Evolutionary conservation across 1,284 basidiomycete genomes (phyloP), one percentile per base, ranked within the genome.

Genomic region (Sanguinoderma infundibulare): DNA sequence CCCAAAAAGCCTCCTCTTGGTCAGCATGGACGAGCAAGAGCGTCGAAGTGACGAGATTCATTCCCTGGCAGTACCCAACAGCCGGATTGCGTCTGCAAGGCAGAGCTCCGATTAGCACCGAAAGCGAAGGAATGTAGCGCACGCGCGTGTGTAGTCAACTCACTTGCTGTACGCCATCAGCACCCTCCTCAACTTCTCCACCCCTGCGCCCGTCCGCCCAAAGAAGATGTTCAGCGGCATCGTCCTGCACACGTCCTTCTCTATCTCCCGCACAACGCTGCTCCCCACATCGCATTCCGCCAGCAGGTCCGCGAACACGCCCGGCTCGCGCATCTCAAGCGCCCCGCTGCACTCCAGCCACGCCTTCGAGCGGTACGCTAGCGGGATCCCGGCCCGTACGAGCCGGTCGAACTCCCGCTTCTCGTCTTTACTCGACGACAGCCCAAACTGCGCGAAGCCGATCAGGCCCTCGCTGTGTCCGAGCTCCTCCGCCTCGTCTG

Each of bases 161-260:
- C 64, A 93, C 93, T 94, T 90, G 69, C 95, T 95, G 74, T 97
- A 98, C 0, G 96, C 97, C 28, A 85, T 87, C 71, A 99, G 80
- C 44, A 99, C 91, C 61, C 96, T 83, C 40, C 96, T 83, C 56
- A 99, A 77, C 77, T 99, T 99, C 55, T 90, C 84, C 8, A 98
- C 95, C 1, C 98, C 98, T 0, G 90, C 92, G 0, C 97, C 96
- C 72, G 96, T 94, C 1, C 96, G 93, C 0, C 95, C 97, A 76
- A 98, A 99, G 78, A 97, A 99, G 36, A 98, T 84, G 72, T 98
- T 98, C 44, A 96, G 80, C 0, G 97, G 97, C 90, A 98, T 98
- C 42, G 94, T 97, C 74, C 95, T 77, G 57, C 90, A 87, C 0
- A 98, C 93, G 71, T 98, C 97, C 77, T 98, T 96, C 78, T 97